Conservation (phyloP, 352 stramenopile genomes). For the Globisporangium iwayamae region DNA sequence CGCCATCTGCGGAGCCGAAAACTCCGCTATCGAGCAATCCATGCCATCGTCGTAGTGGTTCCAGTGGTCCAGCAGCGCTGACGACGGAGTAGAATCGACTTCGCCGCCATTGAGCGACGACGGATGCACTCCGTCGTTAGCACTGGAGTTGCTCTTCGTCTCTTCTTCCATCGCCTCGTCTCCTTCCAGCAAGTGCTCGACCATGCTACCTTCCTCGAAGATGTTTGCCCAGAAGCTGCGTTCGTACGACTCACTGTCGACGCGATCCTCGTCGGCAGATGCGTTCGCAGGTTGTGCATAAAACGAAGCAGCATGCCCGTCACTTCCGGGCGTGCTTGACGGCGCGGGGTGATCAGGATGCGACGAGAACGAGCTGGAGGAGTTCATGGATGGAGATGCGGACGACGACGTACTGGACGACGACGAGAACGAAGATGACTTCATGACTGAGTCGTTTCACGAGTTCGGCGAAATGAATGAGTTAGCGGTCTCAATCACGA, state of each 20-base stretch:
- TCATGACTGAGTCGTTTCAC: background rate
- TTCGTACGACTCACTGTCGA: conserved; percentile 21
- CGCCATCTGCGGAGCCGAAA: conserved; percentile 19
- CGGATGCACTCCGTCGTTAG: conserved; percentile 5
- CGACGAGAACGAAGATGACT: conserved; percentile 17
- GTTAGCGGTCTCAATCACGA: background rate
- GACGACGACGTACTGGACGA: conserved; percentile 14
- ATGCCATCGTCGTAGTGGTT: conserved; percentile 36
- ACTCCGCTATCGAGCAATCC: conserved; percentile 20
- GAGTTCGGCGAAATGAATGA: background rate
- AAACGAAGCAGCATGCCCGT: conserved; percentile 1
- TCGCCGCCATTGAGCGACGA: conserved; percentile 2
- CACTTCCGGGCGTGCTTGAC: background rate
- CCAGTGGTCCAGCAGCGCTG: conserved; percentile 31
- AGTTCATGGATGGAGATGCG: conserved; percentile 13
- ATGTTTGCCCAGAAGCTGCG: conserved; percentile 31
- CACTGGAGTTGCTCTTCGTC: conserved; percentile 7
- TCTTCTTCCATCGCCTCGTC: conserved; percentile 30
- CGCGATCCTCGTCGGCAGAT: conserved; percentile 3
- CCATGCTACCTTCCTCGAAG: conserved; percentile 28
- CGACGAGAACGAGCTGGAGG: conserved; percentile 10
- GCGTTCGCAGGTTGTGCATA: background rate
- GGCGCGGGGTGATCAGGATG: background rate
- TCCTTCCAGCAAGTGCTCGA: conserved; percentile 24
- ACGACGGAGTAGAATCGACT: conserved; percentile 15